Base-by-base conservation (phyloP, 1,284 basidiomycete species). In the Marasmius sp. region DNA sequence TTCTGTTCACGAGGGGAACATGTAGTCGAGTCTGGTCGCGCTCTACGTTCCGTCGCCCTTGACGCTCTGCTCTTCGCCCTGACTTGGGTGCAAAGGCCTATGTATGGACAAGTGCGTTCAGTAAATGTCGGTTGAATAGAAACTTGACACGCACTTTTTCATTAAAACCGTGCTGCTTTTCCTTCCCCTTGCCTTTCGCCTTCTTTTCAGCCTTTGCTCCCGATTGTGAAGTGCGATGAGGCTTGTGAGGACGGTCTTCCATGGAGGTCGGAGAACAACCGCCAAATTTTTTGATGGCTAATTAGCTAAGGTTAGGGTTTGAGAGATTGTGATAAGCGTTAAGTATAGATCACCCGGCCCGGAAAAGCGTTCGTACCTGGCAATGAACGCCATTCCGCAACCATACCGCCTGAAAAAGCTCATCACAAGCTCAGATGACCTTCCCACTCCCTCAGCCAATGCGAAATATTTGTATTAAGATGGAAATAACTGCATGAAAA, bases 31-130 rank as follows among this genome's bases (percentile, higher is more conserved):
- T 94, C 76, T 99, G 97, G 72, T 98, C 94, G 62, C 90, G 87
- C 72, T 99, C 97, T 37, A 90, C 95, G 62, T 94, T 97, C 53
- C 96, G 84, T 16, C 96, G 84, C 12, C 94, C 95, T 72, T 96
- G 92, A 55, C 88, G 83, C 70, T 98, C 94, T 48, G 95, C 95
- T 55, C 88, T 82, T 61, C 93, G 85, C 68, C 93, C 94, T 37
- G 95, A 97, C 75, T 87, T 89, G 27, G 94, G 93, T 22, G 95
- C 96, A 77, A 99, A 99, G 2, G 97, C 95, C 91, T 97, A 63
- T 3, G 3, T 12, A 36, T 36, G 11, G 0, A 33, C 27, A 33
- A 50, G 37, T 34, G 10, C 22, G 6, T 34, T 22, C 9, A 53
- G 22, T 18, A 12, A 16, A 5, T 12, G 39, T 57, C 57, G 45